Evolutionary conservation across 2,329 filamentous ascomycete genomes (phyloP).

Genomic region (Colletotrichum brevisporum): DNA sequence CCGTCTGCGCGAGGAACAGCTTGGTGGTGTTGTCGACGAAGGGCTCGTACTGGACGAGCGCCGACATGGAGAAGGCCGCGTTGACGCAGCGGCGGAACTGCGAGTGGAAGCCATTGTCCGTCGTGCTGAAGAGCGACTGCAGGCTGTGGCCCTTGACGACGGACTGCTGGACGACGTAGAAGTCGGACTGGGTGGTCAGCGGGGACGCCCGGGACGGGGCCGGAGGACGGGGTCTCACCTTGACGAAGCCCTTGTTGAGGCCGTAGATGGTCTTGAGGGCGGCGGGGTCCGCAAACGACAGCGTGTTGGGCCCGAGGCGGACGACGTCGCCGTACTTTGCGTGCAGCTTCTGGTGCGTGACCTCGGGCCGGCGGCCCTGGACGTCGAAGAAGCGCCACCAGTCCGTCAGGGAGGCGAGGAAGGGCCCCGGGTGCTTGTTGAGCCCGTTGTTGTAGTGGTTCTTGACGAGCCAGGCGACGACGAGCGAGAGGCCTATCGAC

Average conservation of each 20-base stretch:
- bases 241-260: constrained; percentile 83
- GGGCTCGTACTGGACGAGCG: constrained; percentile 83
- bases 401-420: constrained; percentile 74
- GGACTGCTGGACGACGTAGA: constrained; percentile 84
- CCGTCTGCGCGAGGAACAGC: constrained; percentile 76
- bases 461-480: constrained; percentile 58
- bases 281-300: constrained; percentile 81
- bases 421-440: constrained; percentile 80
- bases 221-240: constrained; percentile 63
- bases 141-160: constrained; percentile 77
- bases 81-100: constrained; percentile 83
- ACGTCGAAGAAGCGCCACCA: constrained; percentile 84
- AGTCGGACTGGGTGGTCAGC: constrained; percentile 72
- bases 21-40: constrained; percentile 83
- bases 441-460: constrained; percentile 71
- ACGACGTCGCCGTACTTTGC: constrained; percentile 81
- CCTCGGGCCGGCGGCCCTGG: constrained; percentile 73
- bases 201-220: not conserved
- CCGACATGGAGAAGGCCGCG: constrained; percentile 82
- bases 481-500: constrained; percentile 49
- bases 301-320: constrained; percentile 78
- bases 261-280: constrained; percentile 85
- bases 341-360: constrained; percentile 78
- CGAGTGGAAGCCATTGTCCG: constrained; percentile 81
- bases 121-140: constrained; percentile 82